phyloP scores from a whole-genome alignment of 2,329 filamentous ascomycete genomes.

The Pseudogymnoascus sp. region DNA sequence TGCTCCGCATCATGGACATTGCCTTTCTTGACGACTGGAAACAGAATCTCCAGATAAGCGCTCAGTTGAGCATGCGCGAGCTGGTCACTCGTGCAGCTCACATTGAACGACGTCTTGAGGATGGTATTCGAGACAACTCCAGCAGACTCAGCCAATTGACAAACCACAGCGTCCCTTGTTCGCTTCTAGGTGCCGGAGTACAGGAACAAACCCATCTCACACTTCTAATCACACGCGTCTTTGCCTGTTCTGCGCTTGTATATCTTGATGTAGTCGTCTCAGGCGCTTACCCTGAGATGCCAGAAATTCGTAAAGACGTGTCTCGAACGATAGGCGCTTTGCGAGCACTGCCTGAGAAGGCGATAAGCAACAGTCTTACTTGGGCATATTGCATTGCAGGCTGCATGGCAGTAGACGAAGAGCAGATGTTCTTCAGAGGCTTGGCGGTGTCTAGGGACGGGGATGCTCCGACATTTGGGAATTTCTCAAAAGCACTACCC shows the following conservation, averaged over 20 bases:
- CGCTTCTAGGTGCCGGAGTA: too few species aligned
- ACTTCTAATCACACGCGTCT: constrained; percentile 13
- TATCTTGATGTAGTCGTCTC: constrained; percentile 16
- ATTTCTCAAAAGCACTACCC: constrained; percentile 10
- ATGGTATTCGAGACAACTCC: constrained; percentile 6
- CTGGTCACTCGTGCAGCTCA: constrained; percentile 33
- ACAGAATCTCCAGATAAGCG: constrained; percentile 35
- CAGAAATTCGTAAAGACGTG: constrained; percentile 13
- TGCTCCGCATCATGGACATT: constrained; percentile 44
- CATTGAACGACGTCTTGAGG: constrained; percentile 17
- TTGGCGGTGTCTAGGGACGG: not conserved
- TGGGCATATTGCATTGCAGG: constrained; percentile 19
- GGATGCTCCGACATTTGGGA: constrained; percentile 9
- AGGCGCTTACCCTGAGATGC: constrained; percentile 11
- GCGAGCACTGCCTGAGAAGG: constrained; percentile 11
- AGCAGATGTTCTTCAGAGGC: constrained; percentile 16
- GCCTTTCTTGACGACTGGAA: constrained; percentile 49
- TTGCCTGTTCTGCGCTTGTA: constrained; percentile 12
- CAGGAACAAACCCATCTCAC: constrained; percentile 4
- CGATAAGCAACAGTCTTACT: constrained; percentile 12
- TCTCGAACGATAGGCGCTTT: constrained; percentile 10
- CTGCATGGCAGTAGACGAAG: constrained; percentile 14
- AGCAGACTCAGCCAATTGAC: not conserved
- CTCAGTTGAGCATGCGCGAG: constrained; percentile 36
- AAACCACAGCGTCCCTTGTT: not conserved